phyloP scores from a whole-genome alignment of 148 eudicot genomes.

The Silene uniflora region DNA sequence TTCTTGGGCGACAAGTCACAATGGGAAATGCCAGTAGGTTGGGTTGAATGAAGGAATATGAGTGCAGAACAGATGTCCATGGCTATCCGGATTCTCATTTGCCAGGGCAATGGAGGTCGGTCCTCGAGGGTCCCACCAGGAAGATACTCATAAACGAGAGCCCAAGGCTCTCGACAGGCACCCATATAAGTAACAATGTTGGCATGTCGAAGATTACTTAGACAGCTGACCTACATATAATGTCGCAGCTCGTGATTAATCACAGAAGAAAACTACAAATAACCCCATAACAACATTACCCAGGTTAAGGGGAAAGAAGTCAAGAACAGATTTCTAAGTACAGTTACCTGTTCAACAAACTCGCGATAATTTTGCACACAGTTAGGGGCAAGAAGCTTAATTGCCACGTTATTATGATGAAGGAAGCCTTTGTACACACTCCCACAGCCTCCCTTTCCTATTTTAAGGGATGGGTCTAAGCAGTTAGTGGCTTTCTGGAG shows the following conservation, averaged over 20 bases:
- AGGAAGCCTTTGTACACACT: slow-evolving; percentile 55
- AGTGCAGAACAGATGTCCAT: slow-evolving; percentile 77
- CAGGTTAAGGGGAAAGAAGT: too few species aligned
- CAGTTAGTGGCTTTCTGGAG: slow-evolving; percentile 56
- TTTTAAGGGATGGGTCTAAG: slow-evolving; percentile 53
- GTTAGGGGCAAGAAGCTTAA: slow-evolving; percentile 50
- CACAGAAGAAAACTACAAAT: too few species aligned
- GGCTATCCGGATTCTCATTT: slow-evolving; percentile 68
- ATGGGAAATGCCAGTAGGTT: slow-evolving; percentile 45
- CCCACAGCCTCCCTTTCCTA: slow-evolving; percentile 78
- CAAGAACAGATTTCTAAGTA: neutral
- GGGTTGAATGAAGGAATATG: slow-evolving; percentile 65
- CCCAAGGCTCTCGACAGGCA: slow-evolving; percentile 59
- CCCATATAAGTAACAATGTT: slow-evolving; percentile 78
- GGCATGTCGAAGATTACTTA: slow-evolving; percentile 78
- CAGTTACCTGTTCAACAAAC: slow-evolving; percentile 64
- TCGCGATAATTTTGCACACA: slow-evolving; percentile 51
- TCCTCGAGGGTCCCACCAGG: slow-evolving; percentile 85
- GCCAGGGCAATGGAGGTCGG: slow-evolving; percentile 75
- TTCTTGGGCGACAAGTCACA: slow-evolving; percentile 62
- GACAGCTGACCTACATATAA: slow-evolving; percentile 49
- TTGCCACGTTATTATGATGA: slow-evolving; percentile 66
- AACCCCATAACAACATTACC: neutral
- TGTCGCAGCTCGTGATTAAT: neutral
- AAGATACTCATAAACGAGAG: slow-evolving; percentile 72